A percentile compares a stretch with the other conserved stretches of the same genome.
Conservation (phyloP, 1,284 basidiomycete species). For the Marasmius oreades region DNA sequence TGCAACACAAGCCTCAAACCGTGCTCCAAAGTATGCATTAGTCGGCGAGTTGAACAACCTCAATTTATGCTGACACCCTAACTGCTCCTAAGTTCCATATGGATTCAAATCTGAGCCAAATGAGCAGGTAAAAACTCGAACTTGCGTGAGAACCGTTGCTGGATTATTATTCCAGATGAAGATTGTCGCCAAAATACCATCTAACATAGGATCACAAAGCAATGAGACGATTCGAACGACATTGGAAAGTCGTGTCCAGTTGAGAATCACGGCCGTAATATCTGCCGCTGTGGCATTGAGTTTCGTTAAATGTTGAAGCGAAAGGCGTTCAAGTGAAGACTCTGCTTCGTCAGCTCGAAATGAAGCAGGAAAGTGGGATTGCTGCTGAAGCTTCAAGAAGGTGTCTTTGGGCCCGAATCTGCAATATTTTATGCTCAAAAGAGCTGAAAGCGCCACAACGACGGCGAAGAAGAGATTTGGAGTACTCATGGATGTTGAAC, state of each 20-base stretch:
- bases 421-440: no score
- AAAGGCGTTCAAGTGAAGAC: not conserved
- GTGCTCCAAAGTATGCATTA: constrained; percentile 64
- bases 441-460: no score
- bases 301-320: not conserved
- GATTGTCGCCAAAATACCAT: constrained; percentile 46
- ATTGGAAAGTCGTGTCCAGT: constrained; percentile 63
- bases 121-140: constrained; percentile 28
- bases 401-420: no score
- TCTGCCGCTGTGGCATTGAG: constrained; percentile 17
- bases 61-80: constrained; percentile 48
- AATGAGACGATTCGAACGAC: constrained; percentile 50
- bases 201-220: constrained; percentile 46
- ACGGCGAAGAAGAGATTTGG: no score
- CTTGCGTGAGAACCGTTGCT: constrained; percentile 32
- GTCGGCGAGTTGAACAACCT: constrained; percentile 53
- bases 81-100: constrained; percentile 33
- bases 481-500: no score
- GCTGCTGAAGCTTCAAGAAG: not conserved
- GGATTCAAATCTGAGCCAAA: not conserved
- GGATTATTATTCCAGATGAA: constrained; percentile 67
- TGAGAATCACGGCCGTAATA: constrained; percentile 55
- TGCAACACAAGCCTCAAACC: constrained; percentile 57
- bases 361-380: not conserved
- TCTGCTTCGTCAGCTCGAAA: not conserved